Percentiles rank a stretch among this genome's conserved stretches.
phyloP scores from a whole-genome alignment of 2,329 filamentous ascomycete genomes.

The Uncinocarpus reesii region DNA sequence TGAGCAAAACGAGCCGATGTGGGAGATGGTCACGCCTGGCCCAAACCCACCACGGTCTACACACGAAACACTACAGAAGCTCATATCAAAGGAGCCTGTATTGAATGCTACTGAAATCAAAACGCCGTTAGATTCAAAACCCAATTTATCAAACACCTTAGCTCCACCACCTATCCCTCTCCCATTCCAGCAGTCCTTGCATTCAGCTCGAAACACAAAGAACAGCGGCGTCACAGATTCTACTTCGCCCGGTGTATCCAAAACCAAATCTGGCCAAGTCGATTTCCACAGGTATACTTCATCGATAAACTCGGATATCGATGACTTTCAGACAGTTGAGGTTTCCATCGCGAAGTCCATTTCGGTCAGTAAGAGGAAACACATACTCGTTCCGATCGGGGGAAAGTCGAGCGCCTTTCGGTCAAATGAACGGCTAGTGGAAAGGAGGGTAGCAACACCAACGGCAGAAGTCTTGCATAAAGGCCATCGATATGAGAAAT shows the following conservation, averaged over 20 bases:
- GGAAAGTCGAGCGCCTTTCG: slow-evolving; percentile 18
- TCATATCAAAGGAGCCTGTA: not conserved
- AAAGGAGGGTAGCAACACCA: slow-evolving; percentile 19
- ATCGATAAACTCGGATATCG: slow-evolving; percentile 12
- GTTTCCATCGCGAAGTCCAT: slow-evolving; percentile 33
- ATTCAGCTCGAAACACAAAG: not conserved
- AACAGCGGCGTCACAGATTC: not conserved
- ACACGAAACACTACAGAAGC: not conserved
- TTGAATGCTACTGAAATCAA: not conserved
- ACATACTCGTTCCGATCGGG: slow-evolving; percentile 31
- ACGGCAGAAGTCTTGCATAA: slow-evolving; percentile 25
- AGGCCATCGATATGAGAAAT: slow-evolving; percentile 17
- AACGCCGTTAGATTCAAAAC: not conserved
- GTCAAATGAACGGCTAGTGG: slow-evolving; percentile 24
- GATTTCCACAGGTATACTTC: slow-evolving; percentile 11
- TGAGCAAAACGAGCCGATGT: slow-evolving; percentile 12
- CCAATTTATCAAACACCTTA: not conserved
- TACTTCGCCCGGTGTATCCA: no score
- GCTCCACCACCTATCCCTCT: not conserved
- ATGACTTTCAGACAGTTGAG: slow-evolving; percentile 22
- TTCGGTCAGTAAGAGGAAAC: slow-evolving; percentile 29
- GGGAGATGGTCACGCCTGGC: slow-evolving; percentile 18
- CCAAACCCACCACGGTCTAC: not conserved
- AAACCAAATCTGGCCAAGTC: not conserved
- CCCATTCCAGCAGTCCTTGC: not conserved